A percentile compares a stretch with the other conserved stretches of the same genome.
Conservation (phyloP, 306 rosid genomes). For the Crataegus laevigata region DNA sequence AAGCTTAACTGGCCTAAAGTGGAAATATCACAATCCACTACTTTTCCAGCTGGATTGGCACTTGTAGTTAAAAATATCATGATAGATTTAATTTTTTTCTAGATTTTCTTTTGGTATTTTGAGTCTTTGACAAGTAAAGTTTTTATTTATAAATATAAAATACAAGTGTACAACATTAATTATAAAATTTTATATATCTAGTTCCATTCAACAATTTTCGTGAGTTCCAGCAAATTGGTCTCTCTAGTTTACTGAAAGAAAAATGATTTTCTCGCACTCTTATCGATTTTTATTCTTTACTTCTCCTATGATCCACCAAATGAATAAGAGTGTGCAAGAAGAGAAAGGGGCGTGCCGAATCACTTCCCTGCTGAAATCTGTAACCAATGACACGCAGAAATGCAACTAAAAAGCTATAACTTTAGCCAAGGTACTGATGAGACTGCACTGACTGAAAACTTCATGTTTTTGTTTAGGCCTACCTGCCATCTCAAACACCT, state of each 20-base stretch:
- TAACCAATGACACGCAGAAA: background rate
- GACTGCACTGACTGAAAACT: background rate
- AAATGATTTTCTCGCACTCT: too few species aligned
- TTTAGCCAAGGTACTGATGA: background rate
- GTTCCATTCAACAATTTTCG: background rate
- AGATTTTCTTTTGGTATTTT: too few species aligned
- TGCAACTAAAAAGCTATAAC: background rate
- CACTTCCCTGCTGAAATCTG: background rate
- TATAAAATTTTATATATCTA: too few species aligned
- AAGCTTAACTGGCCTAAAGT: background rate
- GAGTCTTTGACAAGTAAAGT: too few species aligned
- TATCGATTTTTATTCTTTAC: too few species aligned
- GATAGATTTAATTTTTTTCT: too few species aligned
- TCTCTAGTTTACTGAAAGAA: background rate
- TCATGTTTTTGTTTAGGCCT: conserved; percentile 39
- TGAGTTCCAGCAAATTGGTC: background rate
- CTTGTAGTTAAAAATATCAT: background rate
- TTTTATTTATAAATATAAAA: too few species aligned
- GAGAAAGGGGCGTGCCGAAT: too few species aligned
- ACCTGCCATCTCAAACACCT: conserved; percentile 71
- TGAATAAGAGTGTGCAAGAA: too few species aligned
- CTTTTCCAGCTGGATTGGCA: conserved; percentile 1
- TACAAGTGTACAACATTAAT: too few species aligned
- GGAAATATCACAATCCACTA: background rate
- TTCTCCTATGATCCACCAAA: too few species aligned